Evolutionary conservation across 1,284 basidiomycete species (phyloP), one percentile per base, ranked within the genome.

Genomic region (Ceratobasidium sp.): DNA sequence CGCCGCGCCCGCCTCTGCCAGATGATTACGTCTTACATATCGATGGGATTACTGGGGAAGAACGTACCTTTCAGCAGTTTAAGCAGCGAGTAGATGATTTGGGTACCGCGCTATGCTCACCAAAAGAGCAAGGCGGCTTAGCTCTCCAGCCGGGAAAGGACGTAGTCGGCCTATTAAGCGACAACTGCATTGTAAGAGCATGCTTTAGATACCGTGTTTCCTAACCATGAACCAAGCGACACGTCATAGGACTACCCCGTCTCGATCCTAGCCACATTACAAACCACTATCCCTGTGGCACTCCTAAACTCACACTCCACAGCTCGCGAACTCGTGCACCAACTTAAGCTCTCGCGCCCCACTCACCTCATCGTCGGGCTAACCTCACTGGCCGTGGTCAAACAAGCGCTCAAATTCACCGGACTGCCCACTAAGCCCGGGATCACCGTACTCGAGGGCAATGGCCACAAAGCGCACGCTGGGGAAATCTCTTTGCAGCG

Each of bases 301-400:
- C 85, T 91, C 71, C 88, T 94, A 33, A 91, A 92, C 0, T 87
- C 90, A 0, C 91, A 91, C 79, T 89, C 90, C 0, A 94, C 93
- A 7, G 85, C 88, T 1, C 90, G 90, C 75, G 93, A 95, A 84
- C 87, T 94, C 42, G 87, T 88, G 63, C 89, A 93, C 81, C 86
- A 88, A 0, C 82, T 93, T 70, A 86, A 86, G 40, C 86, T 90
- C 9, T 87, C 90, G 0, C 87, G 88, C 77, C 86, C 87, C 3
- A 92, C 91, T 0, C 86, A 88, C 15, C 82, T 94, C 3, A 94
- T 94, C 80, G 90, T 91, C 20, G 89, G 90, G 79, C 87, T 90
- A 0, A 84, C 85, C 18, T 85, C 91, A 28, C 84, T 93, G 0
- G 84, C 88, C 0, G 83, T 87, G 10, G 89, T 90, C 0, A 84